phyloP scores from a whole-genome alignment of 805 yeast species.

The Yamadazyma nakazawae region DNA sequence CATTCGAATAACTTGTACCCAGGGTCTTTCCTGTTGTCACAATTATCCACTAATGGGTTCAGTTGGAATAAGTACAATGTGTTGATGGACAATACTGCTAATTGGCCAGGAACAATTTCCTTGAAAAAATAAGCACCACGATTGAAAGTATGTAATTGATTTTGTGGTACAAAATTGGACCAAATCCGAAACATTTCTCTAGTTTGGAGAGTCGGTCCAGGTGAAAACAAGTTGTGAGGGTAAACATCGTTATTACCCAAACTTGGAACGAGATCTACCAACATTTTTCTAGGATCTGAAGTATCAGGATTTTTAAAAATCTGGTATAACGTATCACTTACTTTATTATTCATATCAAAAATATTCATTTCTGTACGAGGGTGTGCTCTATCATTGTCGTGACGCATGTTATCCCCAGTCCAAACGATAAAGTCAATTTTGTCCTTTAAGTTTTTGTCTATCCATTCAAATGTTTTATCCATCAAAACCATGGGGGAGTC shows the following conservation, averaged over 20 bases:
- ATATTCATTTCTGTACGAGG: slow-evolving; percentile 77
- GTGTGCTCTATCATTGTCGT: slow-evolving; percentile 69
- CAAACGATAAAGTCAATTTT: slow-evolving; percentile 82
- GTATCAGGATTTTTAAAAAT: slow-evolving; percentile 50
- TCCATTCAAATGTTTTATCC: slow-evolving; percentile 64
- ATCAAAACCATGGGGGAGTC: slow-evolving; percentile 68
- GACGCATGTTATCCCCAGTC: slow-evolving; percentile 90
- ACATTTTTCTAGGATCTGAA: slow-evolving; percentile 42
- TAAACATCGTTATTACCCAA: slow-evolving; percentile 86
- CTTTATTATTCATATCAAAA: slow-evolving; percentile 60
- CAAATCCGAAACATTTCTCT: slow-evolving; percentile 73
- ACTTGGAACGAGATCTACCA: slow-evolving; percentile 57
- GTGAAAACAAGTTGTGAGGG: slow-evolving; percentile 81
- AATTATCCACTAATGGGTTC: slow-evolving; percentile 80
- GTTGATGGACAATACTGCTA: slow-evolving; percentile 77
- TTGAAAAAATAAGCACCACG: slow-evolving; percentile 70
- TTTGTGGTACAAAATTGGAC: slow-evolving; percentile 70
- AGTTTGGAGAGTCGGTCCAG: slow-evolving; percentile 88
- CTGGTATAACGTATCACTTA: slow-evolving; percentile 50
- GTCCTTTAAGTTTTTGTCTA: slow-evolving; percentile 59
- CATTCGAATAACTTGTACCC: slow-evolving; percentile 75
- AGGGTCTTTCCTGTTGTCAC: slow-evolving; percentile 70
- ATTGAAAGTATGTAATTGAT: slow-evolving; percentile 71
- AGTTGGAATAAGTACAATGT: slow-evolving; percentile 71
- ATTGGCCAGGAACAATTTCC: slow-evolving; percentile 75